Base-by-base conservation (phyloP, 2,329 filamentous ascomycete species). In the Paradendryphiella salina region DNA sequence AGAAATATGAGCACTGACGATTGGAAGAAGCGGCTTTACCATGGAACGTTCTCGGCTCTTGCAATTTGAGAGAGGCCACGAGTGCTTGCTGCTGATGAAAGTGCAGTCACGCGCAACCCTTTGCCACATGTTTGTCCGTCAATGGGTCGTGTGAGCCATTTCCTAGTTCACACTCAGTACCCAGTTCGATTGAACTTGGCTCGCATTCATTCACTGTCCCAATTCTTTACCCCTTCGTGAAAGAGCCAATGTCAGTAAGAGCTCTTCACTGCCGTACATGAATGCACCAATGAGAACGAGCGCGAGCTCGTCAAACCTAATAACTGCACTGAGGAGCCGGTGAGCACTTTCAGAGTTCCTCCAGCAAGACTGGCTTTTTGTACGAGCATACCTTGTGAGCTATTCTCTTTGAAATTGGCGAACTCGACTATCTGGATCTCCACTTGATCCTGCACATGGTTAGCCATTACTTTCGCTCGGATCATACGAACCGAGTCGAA, bases 231-330 rank as follows among this genome's bases (percentile, higher is more conserved):
- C 49, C 18, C 39, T 42, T 35, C 47, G 42, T 32, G 52, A 29
- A 26, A 60, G 46, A 26, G 14, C n/a, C 3, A 17, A 14, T 29
- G 47, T 47, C 17, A 60, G 43, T 32, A 59, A 26, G 15, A 54
- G 49, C 21, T 56, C 32, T 3, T 61, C 47, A 23, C 48, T 58
- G 42, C 51, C 53, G 21, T 59, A 46, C 36, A 54, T 41, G 23
- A 54, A 41, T 15, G 51, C 48, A 40, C 58, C 45, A 13, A 57
- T 41, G 35, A 57, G 38, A 21, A 59, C 57, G 29, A 61, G 40
- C 11, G 51, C 51, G 29, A 62, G 51, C 44, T 62, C 52, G 45
- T 62, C 60, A 42, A 60, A 56, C 41, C 39, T 50, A 29, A 63
- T 59, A 17, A 54, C 50, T 36, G 49, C 56, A 13, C 56, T 10